Percentiles rank a stretch among this genome's conserved stretches.
These are phyloP conservation scores for Monosporozyma siamensis DNA, from an alignment of 805 yeast species.

Conservation along the genomic window DNA sequence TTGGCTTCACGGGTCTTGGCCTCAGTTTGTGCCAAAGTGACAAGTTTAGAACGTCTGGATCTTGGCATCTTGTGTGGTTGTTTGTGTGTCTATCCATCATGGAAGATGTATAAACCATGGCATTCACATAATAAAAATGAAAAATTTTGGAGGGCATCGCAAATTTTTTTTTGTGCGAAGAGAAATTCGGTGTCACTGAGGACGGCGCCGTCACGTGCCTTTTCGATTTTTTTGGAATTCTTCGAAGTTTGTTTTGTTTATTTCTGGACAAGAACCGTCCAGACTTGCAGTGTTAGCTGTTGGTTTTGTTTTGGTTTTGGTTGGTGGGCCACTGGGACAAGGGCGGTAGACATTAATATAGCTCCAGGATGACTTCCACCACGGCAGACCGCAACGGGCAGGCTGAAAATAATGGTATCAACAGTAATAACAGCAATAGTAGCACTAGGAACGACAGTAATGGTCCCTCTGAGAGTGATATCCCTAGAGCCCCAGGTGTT, in stretches of 20 bases:
- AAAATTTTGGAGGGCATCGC: slow-evolving; percentile 3
- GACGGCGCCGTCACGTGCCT: too few relatives aligned
- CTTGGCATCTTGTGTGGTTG: slow-evolving; percentile 65
- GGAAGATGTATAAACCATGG: too few relatives aligned
- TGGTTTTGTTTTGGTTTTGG: too few relatives aligned
- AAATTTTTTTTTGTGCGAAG: too few relatives aligned
- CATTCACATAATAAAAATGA: too few relatives aligned
- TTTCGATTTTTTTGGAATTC: too few relatives aligned
- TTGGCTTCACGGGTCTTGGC: slow-evolving; percentile 92
- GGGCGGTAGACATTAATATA: not conserved
- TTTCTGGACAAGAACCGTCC: too few relatives aligned
- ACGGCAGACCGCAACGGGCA: slow-evolving; percentile 31
- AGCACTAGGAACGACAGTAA: slow-evolving; percentile 47
- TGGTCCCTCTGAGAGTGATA: not conserved
- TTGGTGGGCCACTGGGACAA: too few relatives aligned
- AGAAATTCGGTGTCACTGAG: too few relatives aligned
- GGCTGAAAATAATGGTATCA: slow-evolving; percentile 37
- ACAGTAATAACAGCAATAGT: slow-evolving; percentile 25
- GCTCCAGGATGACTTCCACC: not conserved
- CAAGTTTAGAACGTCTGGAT: slow-evolving; percentile 92
- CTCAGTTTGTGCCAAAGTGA: slow-evolving; percentile 91
- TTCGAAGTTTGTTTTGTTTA: too few relatives aligned
- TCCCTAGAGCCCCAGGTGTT: not conserved
- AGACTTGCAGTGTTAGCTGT: not conserved
- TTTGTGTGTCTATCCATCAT: not conserved